Conservation (phyloP, 2,329 filamentous ascomycete genomes). For the Phoma sp. region DNA sequence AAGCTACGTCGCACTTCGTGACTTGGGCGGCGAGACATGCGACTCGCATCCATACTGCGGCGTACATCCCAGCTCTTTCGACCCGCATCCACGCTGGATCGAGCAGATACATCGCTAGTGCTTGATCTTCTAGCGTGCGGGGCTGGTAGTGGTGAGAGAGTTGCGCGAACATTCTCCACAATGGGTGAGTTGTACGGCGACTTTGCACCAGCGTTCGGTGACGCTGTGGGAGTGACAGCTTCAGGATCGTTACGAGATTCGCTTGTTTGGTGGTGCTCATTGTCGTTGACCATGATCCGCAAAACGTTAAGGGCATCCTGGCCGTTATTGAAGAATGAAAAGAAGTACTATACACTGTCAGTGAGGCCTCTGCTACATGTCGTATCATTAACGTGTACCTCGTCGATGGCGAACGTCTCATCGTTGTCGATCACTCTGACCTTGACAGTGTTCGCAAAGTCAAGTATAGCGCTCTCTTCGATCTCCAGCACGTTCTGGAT, state of each 20-base stretch:
- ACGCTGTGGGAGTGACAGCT: conserved; percentile 23
- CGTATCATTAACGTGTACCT: conserved; percentile 63
- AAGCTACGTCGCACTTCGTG: conserved; percentile 63
- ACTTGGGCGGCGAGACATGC: conserved; percentile 59
- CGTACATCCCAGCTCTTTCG: conserved; percentile 50
- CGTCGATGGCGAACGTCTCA: conserved; percentile 93
- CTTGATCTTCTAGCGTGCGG: conserved; percentile 43
- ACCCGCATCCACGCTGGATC: conserved; percentile 48
- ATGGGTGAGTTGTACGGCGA: conserved; percentile 38
- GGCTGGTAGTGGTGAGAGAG: conserved; percentile 51
- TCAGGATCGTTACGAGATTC: conserved; percentile 16
- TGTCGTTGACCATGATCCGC: conserved; percentile 72
- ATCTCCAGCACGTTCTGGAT: conserved; percentile 90
- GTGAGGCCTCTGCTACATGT: background rate
- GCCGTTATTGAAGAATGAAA: conserved; percentile 89
- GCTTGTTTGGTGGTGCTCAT: conserved; percentile 50
- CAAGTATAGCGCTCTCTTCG: conserved; percentile 87
- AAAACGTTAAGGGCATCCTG: conserved; percentile 83
- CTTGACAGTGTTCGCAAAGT: conserved; percentile 93
- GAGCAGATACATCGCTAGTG: conserved; percentile 51
- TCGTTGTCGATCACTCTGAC: conserved; percentile 91
- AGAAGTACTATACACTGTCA: conserved; percentile 74
- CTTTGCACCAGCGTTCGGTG: conserved; percentile 17
- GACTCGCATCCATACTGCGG: conserved; percentile 50
- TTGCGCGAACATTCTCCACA: conserved; percentile 52